Percentiles rank a stretch among this genome's conserved stretches.
phyloP scores from a whole-genome alignment of 257 asterid species.

The Solanum ossicruentum region DNA sequence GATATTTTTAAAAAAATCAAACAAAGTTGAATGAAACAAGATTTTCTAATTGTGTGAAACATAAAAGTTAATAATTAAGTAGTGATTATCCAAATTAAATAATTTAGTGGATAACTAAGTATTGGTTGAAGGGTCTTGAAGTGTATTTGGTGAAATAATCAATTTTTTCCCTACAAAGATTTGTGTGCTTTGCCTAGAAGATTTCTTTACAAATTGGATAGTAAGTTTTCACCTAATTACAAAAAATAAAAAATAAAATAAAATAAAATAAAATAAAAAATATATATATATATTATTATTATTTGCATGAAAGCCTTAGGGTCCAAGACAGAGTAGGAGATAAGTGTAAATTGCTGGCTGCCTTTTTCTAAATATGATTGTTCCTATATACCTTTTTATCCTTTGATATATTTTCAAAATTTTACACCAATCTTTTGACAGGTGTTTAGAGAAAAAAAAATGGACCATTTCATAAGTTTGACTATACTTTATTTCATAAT shows the following conservation, averaged over 20 bases:
- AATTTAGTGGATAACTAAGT: neutral
- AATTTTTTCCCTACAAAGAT: neutral
- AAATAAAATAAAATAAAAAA: too few relatives aligned
- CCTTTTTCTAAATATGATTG: slow-evolving; percentile 26
- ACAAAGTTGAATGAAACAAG: neutral
- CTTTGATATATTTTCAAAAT: neutral
- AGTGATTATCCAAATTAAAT: neutral
- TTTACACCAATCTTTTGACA: neutral
- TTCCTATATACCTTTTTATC: neutral
- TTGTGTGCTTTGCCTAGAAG: slow-evolving; percentile 20
- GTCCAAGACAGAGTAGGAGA: slow-evolving; percentile 49
- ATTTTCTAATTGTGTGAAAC: neutral
- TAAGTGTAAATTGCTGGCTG: slow-evolving; percentile 13
- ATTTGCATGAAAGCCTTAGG: slow-evolving; percentile 29
- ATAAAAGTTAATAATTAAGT: neutral
- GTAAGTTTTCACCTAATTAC: slow-evolving; percentile 30
- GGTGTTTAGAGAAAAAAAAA: neutral
- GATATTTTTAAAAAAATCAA: neutral
- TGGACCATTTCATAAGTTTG: neutral
- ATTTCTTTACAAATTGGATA: slow-evolving; percentile 16
- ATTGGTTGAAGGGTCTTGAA: slow-evolving; percentile 29
- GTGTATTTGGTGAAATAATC: slow-evolving; percentile 5
- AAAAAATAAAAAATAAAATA: slow-evolving; percentile 6
- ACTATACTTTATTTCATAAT: neutral
- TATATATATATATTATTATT: too few relatives aligned